Evolutionary conservation across 805 yeast species (phyloP).

Genomic region (Pichia membranifaciens): DNA sequence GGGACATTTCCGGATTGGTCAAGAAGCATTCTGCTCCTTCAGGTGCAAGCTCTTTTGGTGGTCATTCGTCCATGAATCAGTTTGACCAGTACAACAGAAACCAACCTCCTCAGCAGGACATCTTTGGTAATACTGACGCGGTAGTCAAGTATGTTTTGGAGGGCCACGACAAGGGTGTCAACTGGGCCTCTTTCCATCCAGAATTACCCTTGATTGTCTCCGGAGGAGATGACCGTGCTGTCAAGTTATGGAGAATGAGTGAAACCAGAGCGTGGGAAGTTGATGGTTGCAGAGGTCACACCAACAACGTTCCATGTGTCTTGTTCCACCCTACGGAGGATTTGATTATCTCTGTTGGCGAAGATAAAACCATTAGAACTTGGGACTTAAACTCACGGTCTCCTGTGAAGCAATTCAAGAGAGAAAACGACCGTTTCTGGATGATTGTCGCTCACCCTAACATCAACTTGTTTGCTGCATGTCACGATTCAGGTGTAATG

Average conservation of each 20-base stretch:
- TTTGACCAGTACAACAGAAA: slow-evolving; percentile 46
- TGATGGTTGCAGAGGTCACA: slow-evolving; percentile 97
- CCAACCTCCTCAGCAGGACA: slow-evolving; percentile 79
- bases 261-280: slow-evolving; percentile 99
- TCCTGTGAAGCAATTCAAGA: slow-evolving; percentile 87
- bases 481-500: slow-evolving; percentile 97
- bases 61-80: slow-evolving; percentile 21
- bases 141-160: slow-evolving; percentile 92
- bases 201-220: slow-evolving; percentile 90
- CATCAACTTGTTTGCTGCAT: slow-evolving; percentile 89
- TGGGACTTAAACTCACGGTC: slow-evolving; percentile 96
- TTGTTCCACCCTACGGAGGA: slow-evolving; percentile 93
- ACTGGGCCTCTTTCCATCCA: slow-evolving; percentile 98
- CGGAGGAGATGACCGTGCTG: slow-evolving; percentile 92
- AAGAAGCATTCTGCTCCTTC: slow-evolving; percentile 83
- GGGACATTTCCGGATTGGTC: slow-evolving; percentile 95
- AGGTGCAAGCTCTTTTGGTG: slow-evolving; percentile 19
- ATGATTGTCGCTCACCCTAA: slow-evolving; percentile 80
- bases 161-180: slow-evolving; percentile 98
- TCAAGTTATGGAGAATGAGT: slow-evolving; percentile 95
- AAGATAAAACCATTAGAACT: slow-evolving; percentile 91
- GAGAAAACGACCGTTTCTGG: slow-evolving; percentile 96
- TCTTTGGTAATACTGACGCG: slow-evolving; percentile 91
- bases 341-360: slow-evolving; percentile 86
- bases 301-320: slow-evolving; percentile 84